Percentiles rank a stretch among this genome's conserved stretches.
phyloP scores from a whole-genome alignment of 2,329 filamentous ascomycete species.

The Calonectria pteridis region DNA sequence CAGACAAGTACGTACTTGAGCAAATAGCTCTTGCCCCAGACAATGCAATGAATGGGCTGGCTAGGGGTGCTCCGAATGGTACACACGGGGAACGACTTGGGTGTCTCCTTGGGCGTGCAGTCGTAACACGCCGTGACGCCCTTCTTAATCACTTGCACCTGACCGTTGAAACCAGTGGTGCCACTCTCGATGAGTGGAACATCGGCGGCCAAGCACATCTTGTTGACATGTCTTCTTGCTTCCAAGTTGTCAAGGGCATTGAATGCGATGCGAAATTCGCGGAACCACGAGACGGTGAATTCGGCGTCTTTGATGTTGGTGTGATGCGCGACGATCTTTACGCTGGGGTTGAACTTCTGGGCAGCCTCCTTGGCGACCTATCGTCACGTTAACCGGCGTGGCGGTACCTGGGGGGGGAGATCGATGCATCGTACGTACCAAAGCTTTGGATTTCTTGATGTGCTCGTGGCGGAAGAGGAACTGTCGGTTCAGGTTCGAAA shows the following conservation, averaged over 20 bases:
- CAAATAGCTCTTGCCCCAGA: slow-evolving; percentile 98
- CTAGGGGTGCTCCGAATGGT: slow-evolving; percentile 97
- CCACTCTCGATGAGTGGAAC: slow-evolving; percentile 95
- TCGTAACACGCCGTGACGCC: slow-evolving; percentile 96
- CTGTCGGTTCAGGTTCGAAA: slow-evolving; percentile 97
- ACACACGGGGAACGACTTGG: slow-evolving; percentile 95
- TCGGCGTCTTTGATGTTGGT: slow-evolving; percentile 92
- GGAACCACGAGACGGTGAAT: slow-evolving; percentile 92
- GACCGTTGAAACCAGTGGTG: slow-evolving; percentile 96
- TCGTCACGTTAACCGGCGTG: slow-evolving; percentile 33
- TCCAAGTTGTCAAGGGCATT: slow-evolving; percentile 98
- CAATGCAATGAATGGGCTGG: slow-evolving; percentile 97
- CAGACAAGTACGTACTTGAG: slow-evolving; percentile 69
- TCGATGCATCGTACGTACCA: slow-evolving; percentile 68
- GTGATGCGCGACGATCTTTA: slow-evolving; percentile 89
- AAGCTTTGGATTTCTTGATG: slow-evolving; percentile 96
- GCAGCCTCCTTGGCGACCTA: slow-evolving; percentile 95
- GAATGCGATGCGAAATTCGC: slow-evolving; percentile 86
- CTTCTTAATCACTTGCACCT: slow-evolving; percentile 97
- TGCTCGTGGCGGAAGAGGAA: slow-evolving; percentile 97
- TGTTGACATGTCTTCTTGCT: slow-evolving; percentile 93
- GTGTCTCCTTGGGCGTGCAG: slow-evolving; percentile 88
- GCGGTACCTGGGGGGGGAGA: slow-evolving; percentile 18
- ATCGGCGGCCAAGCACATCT: slow-evolving; percentile 93
- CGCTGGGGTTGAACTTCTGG: slow-evolving; percentile 87